Conservation (phyloP, 2,329 filamentous ascomycete genomes). For the Bertia moriformis region DNA sequence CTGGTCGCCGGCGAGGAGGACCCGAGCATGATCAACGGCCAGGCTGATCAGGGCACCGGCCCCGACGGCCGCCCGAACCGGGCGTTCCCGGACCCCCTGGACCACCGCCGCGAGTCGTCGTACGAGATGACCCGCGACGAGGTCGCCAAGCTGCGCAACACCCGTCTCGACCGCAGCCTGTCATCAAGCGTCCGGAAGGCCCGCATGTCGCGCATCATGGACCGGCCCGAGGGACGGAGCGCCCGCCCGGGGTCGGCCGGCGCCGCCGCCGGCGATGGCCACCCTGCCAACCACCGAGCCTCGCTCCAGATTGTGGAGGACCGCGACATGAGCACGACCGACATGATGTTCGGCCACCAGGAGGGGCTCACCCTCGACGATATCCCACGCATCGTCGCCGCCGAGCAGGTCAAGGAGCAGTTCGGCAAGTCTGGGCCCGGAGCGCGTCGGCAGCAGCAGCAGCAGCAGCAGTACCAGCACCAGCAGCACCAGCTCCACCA, state of each 20-base stretch:
- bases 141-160: conserved; percentile 80
- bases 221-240: conserved; percentile 60
- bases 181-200: conserved; percentile 87
- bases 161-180: conserved; percentile 81
- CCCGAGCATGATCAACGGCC: conserved; percentile 48
- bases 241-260: conserved; percentile 61
- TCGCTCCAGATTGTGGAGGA: conserved; percentile 72
- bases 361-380: conserved; percentile 90
- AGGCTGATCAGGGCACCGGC: conserved; percentile 42
- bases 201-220: conserved; percentile 80
- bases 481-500: too few species aligned
- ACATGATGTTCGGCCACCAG: conserved; percentile 75
- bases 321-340: conserved; percentile 54
- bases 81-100: conserved; percentile 28
- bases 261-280: conserved; percentile 36
- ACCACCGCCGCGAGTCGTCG: conserved; percentile 53
- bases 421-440: conserved; percentile 47
- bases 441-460: conserved; percentile 64
- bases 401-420: conserved; percentile 86
- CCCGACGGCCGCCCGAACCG: conserved; percentile 25
- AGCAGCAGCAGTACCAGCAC: conserved; percentile 55
- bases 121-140: conserved; percentile 95
- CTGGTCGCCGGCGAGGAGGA: conserved; percentile 67
- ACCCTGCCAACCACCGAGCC: conserved; percentile 32
- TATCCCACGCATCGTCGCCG: conserved; percentile 87